Conservation (phyloP, 495 filamentous ascomycete species). For the Pyronema omphalodes region DNA sequence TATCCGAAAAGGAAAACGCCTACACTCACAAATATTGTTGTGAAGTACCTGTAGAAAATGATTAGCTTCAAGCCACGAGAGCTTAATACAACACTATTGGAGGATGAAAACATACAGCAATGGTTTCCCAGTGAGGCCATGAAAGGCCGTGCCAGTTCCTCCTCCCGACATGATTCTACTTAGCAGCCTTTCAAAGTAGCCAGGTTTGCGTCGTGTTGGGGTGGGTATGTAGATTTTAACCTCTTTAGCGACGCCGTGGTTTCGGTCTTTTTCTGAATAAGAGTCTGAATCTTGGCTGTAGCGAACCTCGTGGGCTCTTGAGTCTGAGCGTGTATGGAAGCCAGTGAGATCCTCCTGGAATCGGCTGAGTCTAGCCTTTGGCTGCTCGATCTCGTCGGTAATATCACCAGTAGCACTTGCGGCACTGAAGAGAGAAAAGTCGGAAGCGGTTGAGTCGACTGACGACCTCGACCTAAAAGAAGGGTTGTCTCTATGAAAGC, state of each 20-base stretch:
- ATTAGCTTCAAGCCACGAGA: slow-evolving; percentile 24
- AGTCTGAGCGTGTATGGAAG: slow-evolving; percentile 14
- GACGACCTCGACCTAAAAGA: slow-evolving; percentile 24
- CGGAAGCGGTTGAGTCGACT: slow-evolving; percentile 41
- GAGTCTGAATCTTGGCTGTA: slow-evolving; percentile 12
- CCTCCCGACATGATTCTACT: slow-evolving; percentile 70
- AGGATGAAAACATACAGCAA: slow-evolving; percentile 47
- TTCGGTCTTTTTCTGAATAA: slow-evolving; percentile 6
- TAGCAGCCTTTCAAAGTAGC: slow-evolving; percentile 43
- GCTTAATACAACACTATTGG: background rate
- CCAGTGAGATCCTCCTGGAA: slow-evolving; percentile 45
- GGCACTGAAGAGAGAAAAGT: slow-evolving; percentile 67
- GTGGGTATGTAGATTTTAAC: slow-evolving; percentile 53
- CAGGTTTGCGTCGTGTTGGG: slow-evolving; percentile 40
- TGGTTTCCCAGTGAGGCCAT: slow-evolving; percentile 89
- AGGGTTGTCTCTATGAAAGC: slow-evolving; percentile 25
- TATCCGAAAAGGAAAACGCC: slow-evolving; percentile 97
- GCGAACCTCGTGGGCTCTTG: slow-evolving; percentile 3
- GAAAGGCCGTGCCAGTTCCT: slow-evolving; percentile 44
- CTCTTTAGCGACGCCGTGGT: slow-evolving; percentile 4
- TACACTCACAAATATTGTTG: slow-evolving; percentile 91
- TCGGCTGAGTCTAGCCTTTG: slow-evolving; percentile 29
- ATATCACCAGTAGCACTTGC: slow-evolving; percentile 92
- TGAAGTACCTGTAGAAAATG: slow-evolving; percentile 59
- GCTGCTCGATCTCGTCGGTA: slow-evolving; percentile 63